Evolutionary conservation across 306 rosid genomes (phyloP), one percentile per base, ranked within the genome.

Genomic region (Oxytropis ochrocephala): DNA sequence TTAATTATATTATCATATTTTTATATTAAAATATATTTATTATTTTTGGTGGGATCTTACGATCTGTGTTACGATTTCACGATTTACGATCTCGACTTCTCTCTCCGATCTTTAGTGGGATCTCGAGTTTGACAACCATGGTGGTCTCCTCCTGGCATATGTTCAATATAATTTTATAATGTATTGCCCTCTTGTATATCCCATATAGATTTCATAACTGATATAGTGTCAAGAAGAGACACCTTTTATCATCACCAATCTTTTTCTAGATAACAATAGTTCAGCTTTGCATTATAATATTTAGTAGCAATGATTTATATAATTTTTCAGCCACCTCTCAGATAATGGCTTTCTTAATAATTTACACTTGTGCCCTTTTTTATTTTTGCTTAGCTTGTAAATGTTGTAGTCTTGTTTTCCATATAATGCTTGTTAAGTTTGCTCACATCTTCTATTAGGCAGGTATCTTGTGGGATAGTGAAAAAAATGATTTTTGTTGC

Each of bases 401-500:
- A 39, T n/a, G 17, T 52, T 63, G 29, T 12, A 14, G 24, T 16
- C 9, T 54, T 42, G 10, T 68, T 49, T 53, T 38, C 11, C 43
- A 27, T 55, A 38, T 29, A 21, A 43, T 62, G 50, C 64, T 8
- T 66, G 41, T 53, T 35, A 49, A 12, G 51, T 63, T 57, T 46
- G 74, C 11, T 64, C 58, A 39, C 44, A 48, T 55, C 39, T 64
- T 70, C 30, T 21, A 29, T 11, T 54, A 12, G 43, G 35, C 47
- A 65, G 8, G 17, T 50, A 65, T 42, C 19, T 50, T 32, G 12
- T 41, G 42, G 17, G 66, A 11, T 12, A 51, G 39, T 43, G 11
- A 42, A 62, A 43, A 17, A 63, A 42, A 13, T 29, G 11, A 49
- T 29, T 59, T 38, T 39, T 64, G 32, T 38, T 63, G 74, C 87